A percentile compares a stretch with the other conserved stretches of the same genome.
Conservation (phyloP, 2,329 filamentous ascomycete genomes). For the Clonostachys rosea region DNA sequence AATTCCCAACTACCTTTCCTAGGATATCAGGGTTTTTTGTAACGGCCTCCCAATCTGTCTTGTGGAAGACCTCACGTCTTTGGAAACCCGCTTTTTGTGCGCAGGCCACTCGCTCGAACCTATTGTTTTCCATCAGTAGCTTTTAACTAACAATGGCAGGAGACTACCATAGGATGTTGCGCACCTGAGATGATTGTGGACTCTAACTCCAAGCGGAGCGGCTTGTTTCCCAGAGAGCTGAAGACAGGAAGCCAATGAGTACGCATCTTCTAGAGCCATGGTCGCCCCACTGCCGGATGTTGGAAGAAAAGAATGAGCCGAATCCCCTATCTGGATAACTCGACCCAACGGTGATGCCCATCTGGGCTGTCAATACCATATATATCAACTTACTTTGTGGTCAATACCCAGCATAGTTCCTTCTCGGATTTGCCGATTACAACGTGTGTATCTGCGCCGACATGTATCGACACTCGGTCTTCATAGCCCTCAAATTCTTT, state of each 20-base stretch:
- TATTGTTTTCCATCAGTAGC: background rate
- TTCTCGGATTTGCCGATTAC: slow-evolving; percentile 32
- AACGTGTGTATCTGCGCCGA: background rate
- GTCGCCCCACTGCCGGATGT: slow-evolving; percentile 10
- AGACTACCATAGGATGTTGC: background rate
- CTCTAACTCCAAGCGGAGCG: background rate
- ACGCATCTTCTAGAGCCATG: slow-evolving; percentile 10
- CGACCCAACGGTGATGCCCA: slow-evolving; percentile 22
- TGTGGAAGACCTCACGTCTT: slow-evolving; percentile 10
- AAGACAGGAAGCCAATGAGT: slow-evolving; percentile 9
- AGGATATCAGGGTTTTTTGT: slow-evolving; percentile 3
- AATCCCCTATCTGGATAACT: slow-evolving; percentile 11
- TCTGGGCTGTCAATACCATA: slow-evolving; percentile 29
- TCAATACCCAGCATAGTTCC: slow-evolving; percentile 32
- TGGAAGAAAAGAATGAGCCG: slow-evolving; percentile 10
- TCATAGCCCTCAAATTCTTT: too few relatives aligned
- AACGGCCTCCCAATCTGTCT: slow-evolving; percentile 8
- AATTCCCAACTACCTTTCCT: slow-evolving; percentile 2
- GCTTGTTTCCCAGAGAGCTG: slow-evolving; percentile 3
- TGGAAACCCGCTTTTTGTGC: slow-evolving; percentile 10
- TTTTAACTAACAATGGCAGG: background rate
- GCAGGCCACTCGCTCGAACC: slow-evolving; percentile 8
- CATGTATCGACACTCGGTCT: background rate
- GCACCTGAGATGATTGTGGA: slow-evolving; percentile 3
- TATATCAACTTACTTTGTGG: background rate